Evolutionary conservation across 371 early-diverging fungal species (phyloP), one percentile per base, ranked within the genome.

Genomic region (Apophysomyces elegans): DNA sequence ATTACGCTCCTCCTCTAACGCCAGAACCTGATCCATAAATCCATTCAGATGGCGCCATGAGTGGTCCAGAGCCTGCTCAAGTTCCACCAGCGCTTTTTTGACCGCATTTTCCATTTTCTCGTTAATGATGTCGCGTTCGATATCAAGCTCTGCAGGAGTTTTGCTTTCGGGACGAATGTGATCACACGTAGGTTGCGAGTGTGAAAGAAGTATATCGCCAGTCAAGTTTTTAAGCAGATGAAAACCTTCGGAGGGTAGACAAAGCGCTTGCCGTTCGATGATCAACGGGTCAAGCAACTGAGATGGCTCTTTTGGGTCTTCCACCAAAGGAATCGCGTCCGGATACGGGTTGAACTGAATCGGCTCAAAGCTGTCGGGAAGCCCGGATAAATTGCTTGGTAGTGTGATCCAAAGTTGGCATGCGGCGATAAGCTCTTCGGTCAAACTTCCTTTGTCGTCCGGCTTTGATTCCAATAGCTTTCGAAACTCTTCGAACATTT

Each of bases 151-250:
- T 0, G 85, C 77, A 12, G 91, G 92, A 57, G 84, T 80, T 60
- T 84, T 88, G 37, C 85, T 82, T 54, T 85, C 83, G 7, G 90
- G 85, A 60, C 84, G 85, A 1, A 80, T 85, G 68, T 93, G 93
- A 58, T 86, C 77, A 72, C 93, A 93, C 18, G 87, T 87, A 16
- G 92, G 90, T 59, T 87, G 87, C 58, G 89, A 84, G 68, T 92
- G 91, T 38, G 89, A 89, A 16, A 87, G 79, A 1, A 92, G 81
- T 45, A 90, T 83, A 59, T 90, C 86, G 18, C 86, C 88, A 26
- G 91, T 90, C 58, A 92, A 83, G 64, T 87, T 81, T 62, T 89
- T 90, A 38, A 92, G 70, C 37, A 91, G 69, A 54, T 88, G 87
- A 59, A 92, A 93, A 26, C 83, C 79, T 21, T 88, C 81, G 12